Percentiles rank a stretch among this genome's conserved stretches.
phyloP scores from a whole-genome alignment of 139 green algal species.

The Chlorella sp. region DNA sequence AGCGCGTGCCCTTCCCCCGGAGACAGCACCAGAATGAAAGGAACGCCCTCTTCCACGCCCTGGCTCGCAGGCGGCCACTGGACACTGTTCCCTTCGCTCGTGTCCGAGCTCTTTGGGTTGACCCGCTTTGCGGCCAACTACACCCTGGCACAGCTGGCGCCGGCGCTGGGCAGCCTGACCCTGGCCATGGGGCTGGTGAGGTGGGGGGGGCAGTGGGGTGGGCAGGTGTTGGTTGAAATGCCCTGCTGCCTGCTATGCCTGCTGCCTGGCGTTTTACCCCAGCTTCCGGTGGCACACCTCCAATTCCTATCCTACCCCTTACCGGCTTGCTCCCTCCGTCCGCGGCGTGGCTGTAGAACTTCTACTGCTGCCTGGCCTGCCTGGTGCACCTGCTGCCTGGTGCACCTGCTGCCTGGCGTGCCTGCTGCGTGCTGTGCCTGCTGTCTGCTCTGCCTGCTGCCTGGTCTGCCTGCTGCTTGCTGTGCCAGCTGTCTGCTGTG shows the following conservation, averaged over 20 bases:
- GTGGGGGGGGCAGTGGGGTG: not conserved
- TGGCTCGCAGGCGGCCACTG: slow-evolving; percentile 64
- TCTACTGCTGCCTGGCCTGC: too few relatives aligned
- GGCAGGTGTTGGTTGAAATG: not conserved
- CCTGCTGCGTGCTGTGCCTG: not conserved
- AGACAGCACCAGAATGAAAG: too few relatives aligned
- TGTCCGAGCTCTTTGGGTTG: slow-evolving; percentile 62
- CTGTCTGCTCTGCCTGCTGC: not conserved
- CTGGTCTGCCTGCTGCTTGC: too few relatives aligned
- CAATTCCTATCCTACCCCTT: too few relatives aligned
- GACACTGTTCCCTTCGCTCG: slow-evolving; percentile 78
- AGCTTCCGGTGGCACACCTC: too few relatives aligned
- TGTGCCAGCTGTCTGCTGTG: not conserved
- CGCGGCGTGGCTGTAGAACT: too few relatives aligned
- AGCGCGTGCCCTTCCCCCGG: too few relatives aligned
- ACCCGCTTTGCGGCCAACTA: slow-evolving; percentile 62
- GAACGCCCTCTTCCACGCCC: not conserved
- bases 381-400: too few relatives aligned
- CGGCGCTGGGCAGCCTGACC: slow-evolving; percentile 33
- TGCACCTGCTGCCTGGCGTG: not conserved
- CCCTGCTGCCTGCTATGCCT: not conserved
- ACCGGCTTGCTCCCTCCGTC: too few relatives aligned
- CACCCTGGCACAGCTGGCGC: slow-evolving; percentile 50
- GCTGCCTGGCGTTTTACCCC: not conserved
- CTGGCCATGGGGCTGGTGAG: slow-evolving; percentile 5